Conservation (phyloP, 179 eudicot genomes). For the Drosera spatulata region DNA sequence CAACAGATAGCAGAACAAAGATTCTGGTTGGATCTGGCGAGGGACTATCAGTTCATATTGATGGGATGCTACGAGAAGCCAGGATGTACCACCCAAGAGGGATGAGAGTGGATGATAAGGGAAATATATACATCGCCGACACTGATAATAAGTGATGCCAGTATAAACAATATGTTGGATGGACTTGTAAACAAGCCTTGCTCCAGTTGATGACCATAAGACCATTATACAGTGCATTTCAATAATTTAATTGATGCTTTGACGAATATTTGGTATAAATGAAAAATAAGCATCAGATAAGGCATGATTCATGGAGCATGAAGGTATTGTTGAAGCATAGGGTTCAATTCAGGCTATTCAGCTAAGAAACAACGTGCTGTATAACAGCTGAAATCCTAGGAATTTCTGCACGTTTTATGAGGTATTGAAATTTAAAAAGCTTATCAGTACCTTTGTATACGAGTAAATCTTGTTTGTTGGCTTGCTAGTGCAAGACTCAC, state of each 20-base stretch:
- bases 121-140: slow-evolving; percentile 21
- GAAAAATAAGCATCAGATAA: too few relatives aligned
- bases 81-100: slow-evolving; percentile 83
- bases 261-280: too few relatives aligned
- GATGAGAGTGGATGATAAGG: slow-evolving; percentile 66
- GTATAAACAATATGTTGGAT: slow-evolving; percentile 1
- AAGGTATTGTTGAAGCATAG: too few relatives aligned
- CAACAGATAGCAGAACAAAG: slow-evolving; percentile 73
- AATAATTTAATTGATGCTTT: too few relatives aligned
- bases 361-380: too few relatives aligned
- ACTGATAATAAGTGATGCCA: slow-evolving; percentile 56
- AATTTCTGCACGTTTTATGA: too few relatives aligned
- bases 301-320: too few relatives aligned
- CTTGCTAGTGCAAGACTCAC: slow-evolving; percentile 54
- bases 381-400: too few relatives aligned
- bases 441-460: too few relatives aligned
- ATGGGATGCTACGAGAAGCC: slow-evolving; percentile 88
- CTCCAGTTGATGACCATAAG: slow-evolving; percentile 23
- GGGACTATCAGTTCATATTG: slow-evolving; percentile 83
- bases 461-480: background rate
- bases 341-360: too few relatives aligned
- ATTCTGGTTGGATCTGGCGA: slow-evolving; percentile 72
- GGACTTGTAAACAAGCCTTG: too few relatives aligned
- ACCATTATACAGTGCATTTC: background rate
- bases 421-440: too few relatives aligned